Evolutionary conservation across 2,329 filamentous ascomycete species (phyloP).

Genomic region (Ambrosiella xylebori): DNA sequence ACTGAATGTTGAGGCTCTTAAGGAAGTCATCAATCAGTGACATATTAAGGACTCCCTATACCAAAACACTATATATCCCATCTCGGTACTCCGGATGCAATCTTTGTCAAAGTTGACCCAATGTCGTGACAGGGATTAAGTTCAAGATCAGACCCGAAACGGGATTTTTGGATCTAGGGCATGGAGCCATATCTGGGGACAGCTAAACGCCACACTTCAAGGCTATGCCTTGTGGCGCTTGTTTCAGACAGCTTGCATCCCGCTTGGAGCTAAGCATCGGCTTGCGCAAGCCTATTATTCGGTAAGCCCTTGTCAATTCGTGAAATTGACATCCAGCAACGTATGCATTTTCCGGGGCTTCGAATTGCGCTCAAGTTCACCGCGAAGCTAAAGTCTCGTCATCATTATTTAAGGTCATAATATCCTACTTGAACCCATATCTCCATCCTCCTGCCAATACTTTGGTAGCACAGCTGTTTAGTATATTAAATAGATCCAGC

Average conservation of each 20-base stretch:
- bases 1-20: not conserved
- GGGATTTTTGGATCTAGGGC: no score
- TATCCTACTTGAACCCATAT: not conserved
- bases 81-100: no score
- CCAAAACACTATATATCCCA: no score
- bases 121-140: no score
- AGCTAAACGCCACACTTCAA: not conserved
- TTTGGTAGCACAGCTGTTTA: no score
- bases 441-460: not conserved
- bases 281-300: conserved; percentile 4
- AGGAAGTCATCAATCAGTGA: no score
- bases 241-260: conserved; percentile 4
- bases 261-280: conserved; percentile 2
- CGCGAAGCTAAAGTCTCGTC: conserved; percentile 10
- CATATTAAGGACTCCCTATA: no score
- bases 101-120: no score
- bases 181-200: not conserved
- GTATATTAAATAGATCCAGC: not conserved
- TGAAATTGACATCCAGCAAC: conserved; percentile 18
- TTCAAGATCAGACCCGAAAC: no score
- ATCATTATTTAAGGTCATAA: conserved; percentile 8
- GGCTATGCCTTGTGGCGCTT: not conserved
- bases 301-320: conserved; percentile 1
- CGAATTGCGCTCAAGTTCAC: conserved; percentile 4
- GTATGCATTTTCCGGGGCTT: conserved; percentile 14